Base-by-base conservation (phyloP, 345 rosid genomes). In the Capsella bursapastoris region DNA sequence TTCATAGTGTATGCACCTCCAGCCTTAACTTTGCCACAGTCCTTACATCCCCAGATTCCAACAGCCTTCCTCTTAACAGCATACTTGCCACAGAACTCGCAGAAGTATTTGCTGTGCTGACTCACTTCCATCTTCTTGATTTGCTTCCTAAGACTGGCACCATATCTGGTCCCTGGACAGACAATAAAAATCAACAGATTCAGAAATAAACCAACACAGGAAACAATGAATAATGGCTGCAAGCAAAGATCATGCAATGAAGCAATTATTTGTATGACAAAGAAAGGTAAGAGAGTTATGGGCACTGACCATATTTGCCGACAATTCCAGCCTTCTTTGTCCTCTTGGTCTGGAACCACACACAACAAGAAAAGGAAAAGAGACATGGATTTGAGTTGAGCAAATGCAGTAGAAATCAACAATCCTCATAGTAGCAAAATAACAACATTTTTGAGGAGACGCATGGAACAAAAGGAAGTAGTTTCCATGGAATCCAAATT, bases 11-110 rank as follows among this genome's bases (percentile, higher is more conserved):
- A 91, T 5, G 95, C 92, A 56, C 97, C 97, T 14, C 97, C 95
- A 0, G 96, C 95, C 75, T 89, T 91, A 49, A 89, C 88, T 82
- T 89, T 89, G 25, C 96, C 93, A 10, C 93, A 91, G 67, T 89
- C 91, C 80, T 89, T 89, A 84, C 93, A 91, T 4, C 96, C 88
- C 97, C 96, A 91, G 35, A 91, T 88, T 40, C 97, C 97, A 4
- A 89, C 96, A 29, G 87, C 93, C 71, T 87, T 89, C 51, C 97
- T 89, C 86, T 89, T 89, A 76, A 91, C 96, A 5, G 93, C 93
- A 72, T 87, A 89, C 93, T 87, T 87, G 40, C 91, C 91, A 8
- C 91, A 87, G 69, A 87, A 87, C 74, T 87, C 89, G 32, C 91
- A 85, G 66, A 87, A 87, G 69, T 66, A 87, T 75, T 84, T 85